Percentiles rank a stretch among this genome's conserved stretches.
Conservation (phyloP, 805 yeast species). For the Myxozyma monticola region DNA sequence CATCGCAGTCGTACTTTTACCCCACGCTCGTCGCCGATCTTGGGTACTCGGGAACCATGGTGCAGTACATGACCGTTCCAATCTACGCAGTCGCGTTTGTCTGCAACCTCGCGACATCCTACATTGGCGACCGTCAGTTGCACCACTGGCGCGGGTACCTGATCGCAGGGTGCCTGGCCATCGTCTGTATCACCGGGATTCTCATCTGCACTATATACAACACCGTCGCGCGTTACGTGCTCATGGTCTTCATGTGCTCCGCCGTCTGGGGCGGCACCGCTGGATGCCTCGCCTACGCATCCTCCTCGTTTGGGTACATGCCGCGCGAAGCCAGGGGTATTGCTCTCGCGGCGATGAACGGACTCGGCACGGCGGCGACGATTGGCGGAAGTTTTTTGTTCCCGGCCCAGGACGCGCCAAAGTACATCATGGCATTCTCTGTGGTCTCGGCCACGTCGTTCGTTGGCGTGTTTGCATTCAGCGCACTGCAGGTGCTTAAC, state of each 20-base stretch:
- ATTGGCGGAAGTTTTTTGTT: constrained; percentile 16
- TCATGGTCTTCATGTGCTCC: constrained; percentile 54
- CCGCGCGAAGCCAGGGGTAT: constrained; percentile 28
- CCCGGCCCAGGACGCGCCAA: constrained; percentile 16
- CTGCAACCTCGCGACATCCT: constrained; percentile 21
- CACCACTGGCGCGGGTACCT: constrained; percentile 51
- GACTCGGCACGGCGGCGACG: constrained; percentile 21
- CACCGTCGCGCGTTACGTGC: constrained; percentile 59
- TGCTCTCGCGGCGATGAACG: constrained; percentile 20
- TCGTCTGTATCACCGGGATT: constrained; percentile 52
- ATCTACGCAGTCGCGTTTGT: constrained; percentile 26
- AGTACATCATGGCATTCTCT: constrained; percentile 19
- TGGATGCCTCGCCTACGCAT: constrained; percentile 57
- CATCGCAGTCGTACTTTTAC: constrained; percentile 50
- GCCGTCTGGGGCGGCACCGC: constrained; percentile 54
- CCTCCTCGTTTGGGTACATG: constrained; percentile 56
- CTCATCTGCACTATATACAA: constrained; percentile 52
- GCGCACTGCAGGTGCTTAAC: constrained; percentile 11
- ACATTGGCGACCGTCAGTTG: constrained; percentile 39
- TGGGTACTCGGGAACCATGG: constrained; percentile 50
- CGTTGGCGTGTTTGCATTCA: constrained; percentile 16
- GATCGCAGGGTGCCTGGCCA: constrained; percentile 45
- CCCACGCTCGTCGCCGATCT: constrained; percentile 61
- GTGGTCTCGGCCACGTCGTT: constrained; percentile 19
- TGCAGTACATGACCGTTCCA: constrained; percentile 46